A percentile compares a stretch with the other conserved stretches of the same genome.
These are phyloP conservation scores for Pseudozyma pruni DNA, from an alignment of 1,284 basidiomycete genomes.

Conservation along the genomic window DNA sequence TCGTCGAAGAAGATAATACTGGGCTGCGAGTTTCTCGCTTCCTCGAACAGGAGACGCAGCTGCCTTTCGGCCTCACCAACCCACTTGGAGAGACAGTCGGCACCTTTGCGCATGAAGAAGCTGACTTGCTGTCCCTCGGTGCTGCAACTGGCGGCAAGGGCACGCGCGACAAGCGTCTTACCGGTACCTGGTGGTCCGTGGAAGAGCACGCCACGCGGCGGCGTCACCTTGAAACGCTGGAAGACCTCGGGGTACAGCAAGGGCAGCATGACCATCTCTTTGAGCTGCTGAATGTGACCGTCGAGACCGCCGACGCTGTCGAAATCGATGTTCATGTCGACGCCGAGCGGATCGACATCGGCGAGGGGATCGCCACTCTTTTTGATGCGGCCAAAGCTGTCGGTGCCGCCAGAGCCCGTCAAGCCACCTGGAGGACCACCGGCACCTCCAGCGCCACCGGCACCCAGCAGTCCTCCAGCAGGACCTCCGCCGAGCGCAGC, in stretches of 20 bases:
- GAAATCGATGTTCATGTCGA: conserved; percentile 93
- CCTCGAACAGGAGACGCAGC: conserved; percentile 92
- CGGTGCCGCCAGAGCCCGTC: conserved; percentile 34
- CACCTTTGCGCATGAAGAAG: conserved; percentile 99
- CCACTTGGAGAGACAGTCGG: conserved; percentile 98
- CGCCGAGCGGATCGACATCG: conserved; percentile 93
- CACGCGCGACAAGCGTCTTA: conserved; percentile 75
- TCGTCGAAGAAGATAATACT: conserved; percentile 98
- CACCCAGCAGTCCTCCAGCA: conserved; percentile 49
- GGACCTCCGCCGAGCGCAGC: conserved; percentile 34
- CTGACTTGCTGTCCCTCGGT: conserved; percentile 89
- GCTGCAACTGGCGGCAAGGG: conserved; percentile 91
- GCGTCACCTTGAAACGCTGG: conserved; percentile 91
- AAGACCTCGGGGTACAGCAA: conserved; percentile 97
- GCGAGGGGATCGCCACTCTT: conserved; percentile 76
- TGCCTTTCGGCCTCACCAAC: conserved; percentile 99
- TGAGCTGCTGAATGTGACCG: conserved; percentile 93
- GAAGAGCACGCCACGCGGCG: conserved; percentile 95
- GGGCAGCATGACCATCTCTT: conserved; percentile 98
- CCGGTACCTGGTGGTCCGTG: conserved; percentile 70
- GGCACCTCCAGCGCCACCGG: conserved; percentile 42
- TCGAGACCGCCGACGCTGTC: conserved; percentile 97
- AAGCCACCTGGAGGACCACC: conserved; percentile 49
- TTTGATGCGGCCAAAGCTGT: conserved; percentile 63
- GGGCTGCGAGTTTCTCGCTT: conserved; percentile 90